Evolutionary conservation across 1,284 basidiomycete species (phyloP).

Genomic region (Naganishia cerealis): DNA sequence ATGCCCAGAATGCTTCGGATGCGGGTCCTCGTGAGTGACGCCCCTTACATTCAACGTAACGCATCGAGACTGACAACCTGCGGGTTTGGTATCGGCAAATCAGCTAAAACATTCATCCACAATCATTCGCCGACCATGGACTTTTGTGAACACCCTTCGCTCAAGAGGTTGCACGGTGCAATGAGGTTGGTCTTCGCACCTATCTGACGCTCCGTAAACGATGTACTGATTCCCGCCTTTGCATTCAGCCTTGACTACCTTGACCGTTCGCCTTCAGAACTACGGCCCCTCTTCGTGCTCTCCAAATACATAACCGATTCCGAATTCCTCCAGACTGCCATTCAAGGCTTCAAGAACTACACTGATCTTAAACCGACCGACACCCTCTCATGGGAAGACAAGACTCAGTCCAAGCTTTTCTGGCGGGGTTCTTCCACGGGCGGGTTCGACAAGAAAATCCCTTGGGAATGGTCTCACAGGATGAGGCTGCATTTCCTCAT

Average conservation of each 20-base stretch:
- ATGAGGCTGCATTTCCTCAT: conserved; percentile 53
- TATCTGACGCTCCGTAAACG: background rate
- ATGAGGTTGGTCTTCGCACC: conserved; percentile 41
- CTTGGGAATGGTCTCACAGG: conserved; percentile 54
- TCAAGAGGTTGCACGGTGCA: conserved; percentile 53
- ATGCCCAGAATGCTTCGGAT: conserved; percentile 46
- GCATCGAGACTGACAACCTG: background rate
- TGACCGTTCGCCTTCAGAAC: conserved; percentile 48
- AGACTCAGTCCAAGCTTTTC: conserved; percentile 51
- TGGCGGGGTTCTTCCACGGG: conserved; percentile 56
- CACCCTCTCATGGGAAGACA: conserved; percentile 46
- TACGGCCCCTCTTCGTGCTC: conserved; percentile 51
- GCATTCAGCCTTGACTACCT: conserved; percentile 46
- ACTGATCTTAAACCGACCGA: conserved; percentile 40
- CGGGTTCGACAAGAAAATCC: conserved; percentile 47
- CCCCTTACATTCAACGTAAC: background rate
- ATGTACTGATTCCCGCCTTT: background rate
- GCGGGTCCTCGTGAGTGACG: conserved; percentile 43
- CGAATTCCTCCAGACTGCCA: conserved; percentile 49
- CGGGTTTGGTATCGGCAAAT: background rate
- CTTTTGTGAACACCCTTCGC: conserved; percentile 56
- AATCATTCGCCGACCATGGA: conserved; percentile 57
- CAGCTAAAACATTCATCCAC: conserved; percentile 50
- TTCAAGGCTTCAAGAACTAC: conserved; percentile 51
- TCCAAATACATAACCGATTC: conserved; percentile 53